These are phyloP conservation scores for Microbotryomycetes sp. DNA, from an alignment of 1,284 basidiomycete species.

Conservation along the genomic window DNA sequence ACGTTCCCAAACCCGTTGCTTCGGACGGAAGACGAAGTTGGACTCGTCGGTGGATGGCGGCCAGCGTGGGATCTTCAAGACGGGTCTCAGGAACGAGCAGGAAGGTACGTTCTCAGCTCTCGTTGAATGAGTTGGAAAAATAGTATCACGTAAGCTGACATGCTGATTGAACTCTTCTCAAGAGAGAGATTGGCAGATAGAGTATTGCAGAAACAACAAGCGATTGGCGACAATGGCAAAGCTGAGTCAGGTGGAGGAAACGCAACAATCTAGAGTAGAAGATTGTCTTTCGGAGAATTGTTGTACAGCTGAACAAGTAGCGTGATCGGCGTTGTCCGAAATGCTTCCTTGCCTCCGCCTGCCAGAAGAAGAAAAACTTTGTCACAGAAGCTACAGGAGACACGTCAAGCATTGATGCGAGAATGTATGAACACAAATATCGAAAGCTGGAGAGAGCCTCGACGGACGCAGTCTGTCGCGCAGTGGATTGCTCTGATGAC, in stretches of 20 bases:
- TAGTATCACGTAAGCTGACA: neutral
- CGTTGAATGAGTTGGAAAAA: neutral
- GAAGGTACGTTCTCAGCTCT: constrained; percentile 35
- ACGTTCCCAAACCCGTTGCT: constrained; percentile 87
- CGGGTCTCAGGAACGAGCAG: constrained; percentile 63
- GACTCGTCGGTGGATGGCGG: constrained; percentile 44
- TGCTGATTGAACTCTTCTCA: neutral
- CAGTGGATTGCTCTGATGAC: too few relatives aligned
- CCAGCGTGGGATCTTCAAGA: constrained; percentile 77
- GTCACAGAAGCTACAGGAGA: too few relatives aligned
- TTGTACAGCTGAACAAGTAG: too few relatives aligned
- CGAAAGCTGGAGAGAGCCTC: too few relatives aligned
- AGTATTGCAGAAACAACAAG: neutral
- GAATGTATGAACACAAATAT: too few relatives aligned
- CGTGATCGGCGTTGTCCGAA: too few relatives aligned
- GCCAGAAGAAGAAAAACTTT: too few relatives aligned
- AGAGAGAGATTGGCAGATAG: neutral
- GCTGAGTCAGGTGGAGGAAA: neutral
- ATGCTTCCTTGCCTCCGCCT: too few relatives aligned
- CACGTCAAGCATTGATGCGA: too few relatives aligned
- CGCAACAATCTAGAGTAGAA: neutral
- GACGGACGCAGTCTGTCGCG: too few relatives aligned
- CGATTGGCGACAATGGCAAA: neutral
- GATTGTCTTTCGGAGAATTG: too few relatives aligned
- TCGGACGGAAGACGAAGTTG: constrained; percentile 38